Evolutionary conservation across 1,284 basidiomycete genomes (phyloP).

Genomic region (Peniophora sp.): DNA sequence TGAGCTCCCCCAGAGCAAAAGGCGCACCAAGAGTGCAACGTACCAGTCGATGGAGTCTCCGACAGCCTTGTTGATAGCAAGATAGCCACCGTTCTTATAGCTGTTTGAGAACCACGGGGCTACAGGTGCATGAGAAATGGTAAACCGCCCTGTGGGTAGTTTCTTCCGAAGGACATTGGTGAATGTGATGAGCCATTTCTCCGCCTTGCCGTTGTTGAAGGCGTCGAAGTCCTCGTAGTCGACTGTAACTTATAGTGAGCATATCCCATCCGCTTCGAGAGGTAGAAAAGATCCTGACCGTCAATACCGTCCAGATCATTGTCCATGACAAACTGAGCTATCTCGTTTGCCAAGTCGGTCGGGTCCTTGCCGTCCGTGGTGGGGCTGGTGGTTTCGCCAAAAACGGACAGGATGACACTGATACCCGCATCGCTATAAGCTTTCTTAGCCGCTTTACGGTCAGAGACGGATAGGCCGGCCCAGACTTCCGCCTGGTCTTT

Average conservation of each 20-base stretch:
- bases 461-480: slow-evolving; percentile 28
- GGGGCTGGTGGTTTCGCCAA: slow-evolving; percentile 34
- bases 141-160: slow-evolving; percentile 15
- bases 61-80: background rate
- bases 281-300: background rate
- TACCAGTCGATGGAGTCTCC: background rate
- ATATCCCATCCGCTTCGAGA: no score
- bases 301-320: slow-evolving; percentile 33
- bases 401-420: slow-evolving; percentile 46
- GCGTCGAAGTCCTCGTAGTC: slow-evolving; percentile 15
- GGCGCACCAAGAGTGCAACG: no score
- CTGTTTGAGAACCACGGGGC: background rate
- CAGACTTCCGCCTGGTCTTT: slow-evolving; percentile 40
- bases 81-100: background rate
- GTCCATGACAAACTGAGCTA: slow-evolving; percentile 42
- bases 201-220: slow-evolving; percentile 11
- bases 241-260: slow-evolving; percentile 9
- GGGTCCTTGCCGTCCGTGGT: slow-evolving; percentile 38
- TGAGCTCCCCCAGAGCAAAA: no score
- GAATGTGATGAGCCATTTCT: slow-evolving; percentile 17
- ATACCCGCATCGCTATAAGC: slow-evolving; percentile 51
- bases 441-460: slow-evolving; percentile 34
- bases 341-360: slow-evolving; percentile 34
- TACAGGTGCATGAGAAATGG: slow-evolving; percentile 13
- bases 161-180: slow-evolving; percentile 16